Conservation (phyloP, 2,329 filamentous ascomycete genomes). For the Zymoseptoria brevis region DNA sequence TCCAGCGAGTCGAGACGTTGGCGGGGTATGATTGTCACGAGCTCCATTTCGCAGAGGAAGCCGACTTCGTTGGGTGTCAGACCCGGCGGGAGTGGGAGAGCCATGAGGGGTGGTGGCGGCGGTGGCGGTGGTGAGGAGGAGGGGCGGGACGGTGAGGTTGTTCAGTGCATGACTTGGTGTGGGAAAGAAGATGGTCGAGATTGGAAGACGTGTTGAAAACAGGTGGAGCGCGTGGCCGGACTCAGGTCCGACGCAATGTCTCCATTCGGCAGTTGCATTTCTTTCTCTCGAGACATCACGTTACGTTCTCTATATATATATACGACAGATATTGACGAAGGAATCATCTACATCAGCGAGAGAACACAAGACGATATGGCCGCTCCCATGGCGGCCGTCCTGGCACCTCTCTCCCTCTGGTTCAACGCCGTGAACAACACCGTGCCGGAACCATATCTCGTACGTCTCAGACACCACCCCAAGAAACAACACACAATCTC, state of each 20-base stretch:
- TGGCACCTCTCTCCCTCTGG: conserved; percentile 23
- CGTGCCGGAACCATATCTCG: conserved; percentile 53
- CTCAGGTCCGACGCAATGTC: background rate
- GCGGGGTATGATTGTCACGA: conserved; percentile 84
- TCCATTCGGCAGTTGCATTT: background rate
- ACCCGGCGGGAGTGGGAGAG: conserved; percentile 54
- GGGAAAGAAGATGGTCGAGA: too few species aligned
- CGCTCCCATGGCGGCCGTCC: conserved; percentile 11
- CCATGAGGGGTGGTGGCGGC: conserved; percentile 42
- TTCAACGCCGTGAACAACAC: conserved; percentile 35
- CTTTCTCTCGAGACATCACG: background rate
- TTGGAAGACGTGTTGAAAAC: background rate
- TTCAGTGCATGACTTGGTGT: background rate
- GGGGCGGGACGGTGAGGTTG: background rate
- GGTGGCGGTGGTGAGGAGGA: too few species aligned
- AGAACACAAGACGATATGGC: conserved; percentile 13
- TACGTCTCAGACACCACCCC: conserved; percentile 27
- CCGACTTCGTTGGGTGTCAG: conserved; percentile 81
- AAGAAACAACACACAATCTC: conserved; percentile 16
- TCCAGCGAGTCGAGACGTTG: conserved; percentile 80
- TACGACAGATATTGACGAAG: too few species aligned
- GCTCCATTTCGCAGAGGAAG: conserved; percentile 96
- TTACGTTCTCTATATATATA: background rate
- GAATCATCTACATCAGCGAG: background rate
- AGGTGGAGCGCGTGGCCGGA: background rate